These are phyloP conservation scores for Phytophthora hibernalis DNA, from an alignment of 352 stramenopile genomes.

Conservation along the genomic window DNA sequence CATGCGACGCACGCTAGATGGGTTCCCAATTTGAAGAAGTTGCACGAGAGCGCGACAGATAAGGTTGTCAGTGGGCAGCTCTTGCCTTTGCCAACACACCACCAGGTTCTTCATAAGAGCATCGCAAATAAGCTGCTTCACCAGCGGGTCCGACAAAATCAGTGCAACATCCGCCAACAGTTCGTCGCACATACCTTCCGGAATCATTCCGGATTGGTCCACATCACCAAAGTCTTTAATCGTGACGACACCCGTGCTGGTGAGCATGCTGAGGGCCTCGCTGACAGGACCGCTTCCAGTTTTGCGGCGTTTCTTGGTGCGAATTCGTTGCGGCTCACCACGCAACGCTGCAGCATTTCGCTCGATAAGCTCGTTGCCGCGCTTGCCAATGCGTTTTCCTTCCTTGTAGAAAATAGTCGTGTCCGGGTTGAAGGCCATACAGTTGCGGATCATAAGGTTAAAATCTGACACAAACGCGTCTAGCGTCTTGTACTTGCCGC, in stretches of 20 bases:
- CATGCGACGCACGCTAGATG: constrained; percentile 83
- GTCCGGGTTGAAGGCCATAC: constrained; percentile 87
- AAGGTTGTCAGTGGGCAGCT: constrained; percentile 85
- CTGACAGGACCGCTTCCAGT: constrained; percentile 48
- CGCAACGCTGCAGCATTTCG: constrained; percentile 66
- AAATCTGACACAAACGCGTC: constrained; percentile 84
- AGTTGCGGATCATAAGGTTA: constrained; percentile 90
- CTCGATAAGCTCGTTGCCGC: constrained; percentile 82
- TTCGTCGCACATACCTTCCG: constrained; percentile 82
- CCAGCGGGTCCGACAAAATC: constrained; percentile 76
- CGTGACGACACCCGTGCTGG: constrained; percentile 64
- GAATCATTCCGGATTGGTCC: constrained; percentile 84
- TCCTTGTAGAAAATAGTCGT: constrained; percentile 91
- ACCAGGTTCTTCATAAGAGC: constrained; percentile 74
- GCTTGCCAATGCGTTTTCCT: constrained; percentile 85
- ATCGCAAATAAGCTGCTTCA: constrained; percentile 84
- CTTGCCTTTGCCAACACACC: constrained; percentile 61
- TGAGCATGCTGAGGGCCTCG: constrained; percentile 76
- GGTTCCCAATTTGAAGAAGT: constrained; percentile 84
- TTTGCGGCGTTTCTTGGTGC: constrained; percentile 81
- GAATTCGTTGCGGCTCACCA: constrained; percentile 77
- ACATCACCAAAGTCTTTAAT: constrained; percentile 79
- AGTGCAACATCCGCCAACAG: constrained; percentile 78
- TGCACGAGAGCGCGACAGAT: constrained; percentile 83
- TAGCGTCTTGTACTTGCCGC: constrained; percentile 84